A percentile compares a stretch with the other conserved stretches of the same genome.
These are phyloP conservation scores for Astraeus odoratus DNA, from an alignment of 768 basidiomycete species.

Conservation along the genomic window DNA sequence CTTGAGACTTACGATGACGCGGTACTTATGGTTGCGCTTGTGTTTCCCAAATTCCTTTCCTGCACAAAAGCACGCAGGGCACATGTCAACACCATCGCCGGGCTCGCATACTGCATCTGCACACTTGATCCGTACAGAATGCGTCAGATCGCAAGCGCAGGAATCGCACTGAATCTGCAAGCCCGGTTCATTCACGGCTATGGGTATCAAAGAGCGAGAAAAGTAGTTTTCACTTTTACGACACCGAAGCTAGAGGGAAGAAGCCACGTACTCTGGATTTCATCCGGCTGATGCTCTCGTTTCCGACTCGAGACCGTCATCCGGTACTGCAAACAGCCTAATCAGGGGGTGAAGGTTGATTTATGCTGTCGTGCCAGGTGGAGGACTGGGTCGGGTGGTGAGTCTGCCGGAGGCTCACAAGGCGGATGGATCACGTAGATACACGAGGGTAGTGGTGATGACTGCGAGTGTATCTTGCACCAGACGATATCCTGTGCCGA, in stretches of 20 bases:
- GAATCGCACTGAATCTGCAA: conserved; percentile 79
- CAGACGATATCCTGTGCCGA: no score
- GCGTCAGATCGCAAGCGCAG: conserved; percentile 84
- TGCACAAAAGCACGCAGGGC: conserved; percentile 85
- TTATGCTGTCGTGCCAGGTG: not conserved
- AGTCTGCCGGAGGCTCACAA: no score
- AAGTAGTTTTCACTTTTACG: not conserved
- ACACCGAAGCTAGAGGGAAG: not conserved
- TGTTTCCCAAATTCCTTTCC: conserved; percentile 88
- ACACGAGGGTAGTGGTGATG: no score
- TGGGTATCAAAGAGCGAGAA: conserved; percentile 19
- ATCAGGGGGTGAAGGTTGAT: not conserved
- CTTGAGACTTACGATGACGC: conserved; percentile 64
- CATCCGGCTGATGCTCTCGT: conserved; percentile 55
- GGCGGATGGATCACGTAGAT: no score
- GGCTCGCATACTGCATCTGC: conserved; percentile 73
- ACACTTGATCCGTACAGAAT: conserved; percentile 95
- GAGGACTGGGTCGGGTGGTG: no score
- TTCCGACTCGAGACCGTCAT: conserved; percentile 69
- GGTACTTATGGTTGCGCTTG: conserved; percentile 82
- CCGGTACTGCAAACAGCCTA: not conserved
- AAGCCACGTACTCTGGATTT: conserved; percentile 48
- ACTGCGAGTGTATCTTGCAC: no score
- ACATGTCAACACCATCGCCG: conserved; percentile 84
- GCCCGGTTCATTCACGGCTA: conserved; percentile 76